phyloP scores from a whole-genome alignment of 805 yeast genomes.

The Candida pini region DNA sequence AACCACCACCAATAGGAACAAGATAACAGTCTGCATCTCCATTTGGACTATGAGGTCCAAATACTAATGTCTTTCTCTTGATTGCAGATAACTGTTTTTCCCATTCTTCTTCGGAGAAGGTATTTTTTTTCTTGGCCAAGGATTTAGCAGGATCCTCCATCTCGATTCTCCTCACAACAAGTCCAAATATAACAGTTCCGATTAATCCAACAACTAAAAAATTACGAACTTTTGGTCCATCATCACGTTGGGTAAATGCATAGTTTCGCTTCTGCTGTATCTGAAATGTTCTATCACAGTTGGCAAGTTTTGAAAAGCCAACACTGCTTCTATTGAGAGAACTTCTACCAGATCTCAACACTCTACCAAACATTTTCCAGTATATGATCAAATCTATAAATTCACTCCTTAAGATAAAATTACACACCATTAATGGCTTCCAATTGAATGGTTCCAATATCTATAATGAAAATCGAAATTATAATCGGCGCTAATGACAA shows the following conservation, averaged over 20 bases:
- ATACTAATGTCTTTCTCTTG: slow-evolving; percentile 26
- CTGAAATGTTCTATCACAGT: too few relatives aligned
- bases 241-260: slow-evolving; percentile 16
- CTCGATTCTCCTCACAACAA: slow-evolving; percentile 26
- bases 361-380: too few relatives aligned
- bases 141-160: slow-evolving; percentile 27
- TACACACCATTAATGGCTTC: too few relatives aligned
- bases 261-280: slow-evolving; percentile 7
- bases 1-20: slow-evolving; percentile 24
- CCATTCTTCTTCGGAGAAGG: slow-evolving; percentile 47
- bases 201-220: slow-evolving; percentile 38
- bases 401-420: too few relatives aligned
- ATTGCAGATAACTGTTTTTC: slow-evolving; percentile 30
- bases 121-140: slow-evolving; percentile 28
- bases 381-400: too few relatives aligned
- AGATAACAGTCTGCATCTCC: slow-evolving; percentile 24
- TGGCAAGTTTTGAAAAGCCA: too few relatives aligned
- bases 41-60: slow-evolving; percentile 19
- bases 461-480: too few relatives aligned
- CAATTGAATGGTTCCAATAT: too few relatives aligned
- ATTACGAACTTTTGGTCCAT: slow-evolving; percentile 34
- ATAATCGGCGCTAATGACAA: too few relatives aligned
- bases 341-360: too few relatives aligned
- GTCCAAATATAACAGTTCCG: slow-evolving; percentile 37
- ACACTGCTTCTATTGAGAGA: too few relatives aligned